phyloP scores from a whole-genome alignment of 225 moss, liverwort and hornwort genomes.

The Bryoerythrophyllum caledonicum region DNA sequence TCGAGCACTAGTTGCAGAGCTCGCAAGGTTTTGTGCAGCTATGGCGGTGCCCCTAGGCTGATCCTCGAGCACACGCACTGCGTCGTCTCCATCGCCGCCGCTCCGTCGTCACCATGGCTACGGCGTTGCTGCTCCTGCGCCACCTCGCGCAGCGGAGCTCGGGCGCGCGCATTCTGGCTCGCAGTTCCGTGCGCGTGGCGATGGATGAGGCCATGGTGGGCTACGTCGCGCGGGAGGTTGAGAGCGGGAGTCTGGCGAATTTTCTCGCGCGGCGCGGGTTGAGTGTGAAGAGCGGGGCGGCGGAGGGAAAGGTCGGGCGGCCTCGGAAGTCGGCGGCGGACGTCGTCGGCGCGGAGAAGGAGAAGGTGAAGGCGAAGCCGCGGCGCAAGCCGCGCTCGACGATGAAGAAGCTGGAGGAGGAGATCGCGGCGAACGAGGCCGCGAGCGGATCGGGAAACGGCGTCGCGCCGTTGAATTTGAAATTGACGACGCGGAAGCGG shows the following conservation, averaged over 20 bases:
- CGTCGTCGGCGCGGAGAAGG: conserved; percentile 22
- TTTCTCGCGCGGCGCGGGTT: conserved; percentile 28
- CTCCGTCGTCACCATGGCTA: conserved; percentile 21
- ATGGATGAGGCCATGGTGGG: conserved; percentile 4
- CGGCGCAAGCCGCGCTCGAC: conserved; percentile 39
- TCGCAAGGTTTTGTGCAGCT: not conserved
- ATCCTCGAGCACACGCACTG: not conserved
- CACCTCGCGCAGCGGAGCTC: conserved; percentile 24
- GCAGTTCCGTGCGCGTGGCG: not conserved
- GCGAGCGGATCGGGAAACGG: conserved; percentile 8
- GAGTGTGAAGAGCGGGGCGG: conserved; percentile 21
- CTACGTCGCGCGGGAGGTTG: conserved; percentile 7
- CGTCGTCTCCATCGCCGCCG: not conserved
- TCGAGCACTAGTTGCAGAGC: not conserved
- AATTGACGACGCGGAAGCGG: conserved; percentile 32
- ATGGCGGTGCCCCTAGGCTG: conserved; percentile 28
- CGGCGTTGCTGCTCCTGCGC: conserved; percentile 29
- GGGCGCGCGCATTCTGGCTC: not conserved
- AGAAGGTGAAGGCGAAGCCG: conserved; percentile 9
- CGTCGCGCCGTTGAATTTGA: conserved; percentile 2
- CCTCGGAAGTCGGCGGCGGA: conserved; percentile 18
- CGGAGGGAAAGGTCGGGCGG: conserved; percentile 32
- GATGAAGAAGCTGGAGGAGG: conserved; percentile 50
- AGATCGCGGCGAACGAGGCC: conserved; percentile 48
- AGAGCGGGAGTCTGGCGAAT: conserved; percentile 18